A percentile compares a stretch with the other conserved stretches of the same genome.
These are phyloP conservation scores for Closterium sp. DNA, from an alignment of 139 green algal genomes.

Conservation along the genomic window DNA sequence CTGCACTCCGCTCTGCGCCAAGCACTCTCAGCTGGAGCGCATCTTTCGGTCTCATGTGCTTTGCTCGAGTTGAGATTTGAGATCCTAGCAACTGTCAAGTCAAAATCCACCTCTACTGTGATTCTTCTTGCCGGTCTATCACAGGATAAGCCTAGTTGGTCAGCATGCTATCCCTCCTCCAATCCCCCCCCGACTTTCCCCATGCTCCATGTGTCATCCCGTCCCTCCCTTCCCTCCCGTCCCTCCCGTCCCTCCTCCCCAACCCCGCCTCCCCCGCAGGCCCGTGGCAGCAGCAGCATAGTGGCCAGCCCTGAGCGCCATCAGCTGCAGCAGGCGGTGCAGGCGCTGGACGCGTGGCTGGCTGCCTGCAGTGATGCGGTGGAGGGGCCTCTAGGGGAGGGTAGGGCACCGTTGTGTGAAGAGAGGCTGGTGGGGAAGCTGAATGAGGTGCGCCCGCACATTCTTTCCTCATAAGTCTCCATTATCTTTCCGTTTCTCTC, in stretches of 20 bases:
- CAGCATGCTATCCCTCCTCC: too few relatives aligned
- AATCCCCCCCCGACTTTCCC: too few relatives aligned
- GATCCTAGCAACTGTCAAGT: too few relatives aligned
- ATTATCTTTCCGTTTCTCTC: too few relatives aligned
- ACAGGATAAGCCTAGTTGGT: too few relatives aligned
- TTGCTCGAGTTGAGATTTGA: too few relatives aligned
- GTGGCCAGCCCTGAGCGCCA: neutral
- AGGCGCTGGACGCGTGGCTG: neutral
- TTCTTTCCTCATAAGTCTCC: too few relatives aligned
- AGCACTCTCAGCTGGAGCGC: too few relatives aligned
- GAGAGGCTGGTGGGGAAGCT: neutral
- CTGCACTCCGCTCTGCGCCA: too few relatives aligned
- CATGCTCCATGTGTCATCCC: neutral
- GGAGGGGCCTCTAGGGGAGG: neutral
- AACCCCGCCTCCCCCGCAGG: neutral
- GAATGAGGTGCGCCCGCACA: neutral
- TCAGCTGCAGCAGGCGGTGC: neutral
- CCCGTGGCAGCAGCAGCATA: neutral
- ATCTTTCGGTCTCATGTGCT: too few relatives aligned
- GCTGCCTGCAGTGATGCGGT: neutral
- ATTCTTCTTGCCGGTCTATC: too few relatives aligned
- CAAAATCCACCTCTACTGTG: too few relatives aligned
- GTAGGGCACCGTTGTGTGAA: neutral
- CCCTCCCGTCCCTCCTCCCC: neutral
- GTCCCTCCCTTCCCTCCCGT: neutral